Evolutionary conservation across 164 flowering plant genomes (phyloP).

Genomic region (Aristolochia californica): DNA sequence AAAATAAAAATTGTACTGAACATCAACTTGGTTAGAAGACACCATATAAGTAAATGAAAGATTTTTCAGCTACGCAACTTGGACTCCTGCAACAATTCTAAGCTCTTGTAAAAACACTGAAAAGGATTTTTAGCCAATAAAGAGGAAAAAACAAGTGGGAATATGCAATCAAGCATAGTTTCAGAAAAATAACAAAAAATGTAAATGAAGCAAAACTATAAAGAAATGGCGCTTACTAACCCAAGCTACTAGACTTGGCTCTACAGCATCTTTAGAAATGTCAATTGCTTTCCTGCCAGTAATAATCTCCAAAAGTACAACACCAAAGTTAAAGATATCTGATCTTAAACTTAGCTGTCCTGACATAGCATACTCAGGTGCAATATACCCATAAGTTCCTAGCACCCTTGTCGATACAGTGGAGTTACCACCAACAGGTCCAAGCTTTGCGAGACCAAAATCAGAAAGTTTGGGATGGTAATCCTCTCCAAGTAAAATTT

Average conservation of each 20-base stretch:
- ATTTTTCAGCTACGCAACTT: background rate
- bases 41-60: too few species aligned
- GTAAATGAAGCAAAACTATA: too few species aligned
- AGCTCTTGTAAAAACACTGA: too few species aligned
- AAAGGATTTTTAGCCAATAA: too few species aligned
- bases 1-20: background rate
- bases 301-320: slow-evolving; percentile 1
- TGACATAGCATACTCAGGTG: slow-evolving; percentile 2
- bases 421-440: background rate
- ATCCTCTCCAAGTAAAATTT: slow-evolving; percentile 1
- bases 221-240: background rate
- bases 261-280: background rate
- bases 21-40: too few species aligned
- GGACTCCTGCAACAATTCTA: too few species aligned
- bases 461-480: background rate
- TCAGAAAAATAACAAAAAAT: background rate
- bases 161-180: background rate
- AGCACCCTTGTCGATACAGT: background rate
- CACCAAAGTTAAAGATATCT: background rate
- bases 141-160: background rate
- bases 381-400: background rate
- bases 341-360: slow-evolving; percentile 1
- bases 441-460: background rate
- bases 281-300: slow-evolving; percentile 1
- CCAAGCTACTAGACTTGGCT: background rate